phyloP scores from a whole-genome alignment of 805 yeast species.

The Myxozyma neotropica region DNA sequence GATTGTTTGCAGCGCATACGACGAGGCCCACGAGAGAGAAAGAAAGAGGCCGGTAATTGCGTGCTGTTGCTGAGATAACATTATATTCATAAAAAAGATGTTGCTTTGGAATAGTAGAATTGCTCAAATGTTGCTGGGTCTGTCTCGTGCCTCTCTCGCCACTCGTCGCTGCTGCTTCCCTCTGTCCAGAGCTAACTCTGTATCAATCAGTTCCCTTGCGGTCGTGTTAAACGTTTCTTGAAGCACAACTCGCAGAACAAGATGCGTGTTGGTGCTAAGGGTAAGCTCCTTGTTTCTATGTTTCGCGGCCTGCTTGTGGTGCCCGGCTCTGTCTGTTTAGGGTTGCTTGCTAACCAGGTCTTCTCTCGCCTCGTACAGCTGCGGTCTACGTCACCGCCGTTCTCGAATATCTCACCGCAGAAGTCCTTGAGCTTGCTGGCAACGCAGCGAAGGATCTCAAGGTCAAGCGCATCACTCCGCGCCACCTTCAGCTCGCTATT shows the following conservation, averaged over 20 bases:
- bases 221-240: conserved; percentile 96
- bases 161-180: no score
- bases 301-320: no score
- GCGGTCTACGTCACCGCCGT: conserved; percentile 97
- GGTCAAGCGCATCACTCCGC: conserved; percentile 95
- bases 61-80: no score
- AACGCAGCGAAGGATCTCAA: conserved; percentile 97
- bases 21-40: no score
- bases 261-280: conserved; percentile 77
- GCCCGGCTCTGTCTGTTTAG: neutral
- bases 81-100: no score
- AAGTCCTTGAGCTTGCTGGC: conserved; percentile 97
- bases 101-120: neutral
- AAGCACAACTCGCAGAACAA: conserved; percentile 86
- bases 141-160: no score
- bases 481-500: conserved; percentile 94
- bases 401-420: conserved; percentile 95
- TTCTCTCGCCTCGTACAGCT: conserved; percentile 44
- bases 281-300: no score
- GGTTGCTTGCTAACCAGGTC: neutral
- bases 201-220: conserved; percentile 86
- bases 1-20: no score
- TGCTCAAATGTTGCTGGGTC: no score
- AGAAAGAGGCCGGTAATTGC: no score
- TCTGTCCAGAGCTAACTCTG: no score